These are phyloP conservation scores for Leccinum variabile DNA, from an alignment of 1,284 basidiomycete species.

Conservation along the genomic window DNA sequence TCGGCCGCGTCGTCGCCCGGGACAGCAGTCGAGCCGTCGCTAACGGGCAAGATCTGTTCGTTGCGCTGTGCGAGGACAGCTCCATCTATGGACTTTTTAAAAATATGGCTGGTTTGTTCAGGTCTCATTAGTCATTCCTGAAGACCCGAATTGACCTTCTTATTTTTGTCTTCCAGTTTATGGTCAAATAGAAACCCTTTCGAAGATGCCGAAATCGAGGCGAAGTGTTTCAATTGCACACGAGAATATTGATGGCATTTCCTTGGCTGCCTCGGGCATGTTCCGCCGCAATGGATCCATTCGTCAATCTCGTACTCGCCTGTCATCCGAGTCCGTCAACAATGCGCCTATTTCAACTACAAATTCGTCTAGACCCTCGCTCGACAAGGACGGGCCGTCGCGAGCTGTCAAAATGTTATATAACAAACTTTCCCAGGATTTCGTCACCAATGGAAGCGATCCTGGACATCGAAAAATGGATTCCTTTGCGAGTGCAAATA, in stretches of 20 bases:
- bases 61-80: constrained; percentile 86
- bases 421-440: constrained; percentile 45
- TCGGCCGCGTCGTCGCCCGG: constrained; percentile 79
- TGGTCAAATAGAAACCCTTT: constrained; percentile 71
- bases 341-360: constrained; percentile 27
- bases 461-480: constrained; percentile 52
- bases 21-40: constrained; percentile 80
- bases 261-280: constrained; percentile 22
- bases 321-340: constrained; percentile 33
- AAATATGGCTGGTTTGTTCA: constrained; percentile 66
- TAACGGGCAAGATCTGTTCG: constrained; percentile 77
- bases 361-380: constrained; percentile 48
- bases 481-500: constrained; percentile 51
- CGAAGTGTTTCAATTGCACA: constrained; percentile 68
- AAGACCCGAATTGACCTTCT: constrained; percentile 17
- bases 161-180: constrained; percentile 51
- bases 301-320: constrained; percentile 27
- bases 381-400: constrained; percentile 46
- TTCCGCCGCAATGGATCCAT: constrained; percentile 30
- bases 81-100: constrained; percentile 82
- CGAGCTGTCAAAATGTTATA: constrained; percentile 59
- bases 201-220: constrained; percentile 54
- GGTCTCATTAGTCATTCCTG: constrained; percentile 12
- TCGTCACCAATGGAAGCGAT: constrained; percentile 40
- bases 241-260: constrained; percentile 37